Evolutionary conservation across 1,139 yeast species (phyloP).

Genomic region (Geotrichum klebahnii): DNA sequence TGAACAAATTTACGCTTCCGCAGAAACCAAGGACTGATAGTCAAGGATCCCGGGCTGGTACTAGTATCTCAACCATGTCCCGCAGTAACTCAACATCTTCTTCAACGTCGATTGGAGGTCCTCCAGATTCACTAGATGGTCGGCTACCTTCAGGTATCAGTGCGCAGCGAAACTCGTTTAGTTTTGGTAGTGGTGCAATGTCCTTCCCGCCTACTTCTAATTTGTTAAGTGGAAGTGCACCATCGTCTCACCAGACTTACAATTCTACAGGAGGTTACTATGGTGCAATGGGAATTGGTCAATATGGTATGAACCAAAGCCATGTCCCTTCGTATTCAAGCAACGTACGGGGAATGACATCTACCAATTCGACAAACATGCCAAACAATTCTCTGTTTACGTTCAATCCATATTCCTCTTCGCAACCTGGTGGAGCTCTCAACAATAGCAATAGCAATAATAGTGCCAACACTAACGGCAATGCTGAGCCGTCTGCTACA

Average conservation of each 20-base stretch:
- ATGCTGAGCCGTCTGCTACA: too few relatives aligned
- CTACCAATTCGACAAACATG: background rate
- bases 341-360: background rate
- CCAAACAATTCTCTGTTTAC: background rate
- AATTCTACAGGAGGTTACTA: background rate
- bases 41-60: background rate
- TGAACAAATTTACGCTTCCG: background rate
- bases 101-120: conserved; percentile 6
- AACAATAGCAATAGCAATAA: background rate
- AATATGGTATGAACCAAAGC: background rate
- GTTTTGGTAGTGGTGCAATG: background rate
- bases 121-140: background rate
- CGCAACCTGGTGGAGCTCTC: background rate
- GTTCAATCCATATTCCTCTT: background rate
- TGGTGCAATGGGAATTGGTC: background rate
- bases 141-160: background rate
- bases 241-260: background rate
- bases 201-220: conserved; percentile 5
- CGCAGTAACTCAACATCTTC: background rate
- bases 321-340: background rate
- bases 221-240: background rate
- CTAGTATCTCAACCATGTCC: background rate
- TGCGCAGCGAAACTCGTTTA: conserved; percentile 6
- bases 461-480: background rate
- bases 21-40: background rate